Evolutionary conservation across 2,329 filamentous ascomycete species (phyloP).

Genomic region (Penicillium sp.): DNA sequence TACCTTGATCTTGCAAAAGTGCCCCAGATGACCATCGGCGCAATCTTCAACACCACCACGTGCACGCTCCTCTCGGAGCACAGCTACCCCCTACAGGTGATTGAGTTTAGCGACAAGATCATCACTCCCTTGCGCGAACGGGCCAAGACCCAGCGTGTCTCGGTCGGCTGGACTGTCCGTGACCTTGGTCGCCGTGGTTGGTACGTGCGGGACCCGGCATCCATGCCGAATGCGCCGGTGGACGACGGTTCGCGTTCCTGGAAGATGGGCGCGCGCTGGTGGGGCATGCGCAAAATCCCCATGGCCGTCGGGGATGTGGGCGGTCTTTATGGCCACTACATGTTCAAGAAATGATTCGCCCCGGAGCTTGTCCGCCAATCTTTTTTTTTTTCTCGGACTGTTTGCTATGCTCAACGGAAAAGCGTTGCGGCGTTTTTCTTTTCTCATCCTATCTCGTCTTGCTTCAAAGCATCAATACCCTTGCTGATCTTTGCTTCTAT

Average conservation of each 20-base stretch:
- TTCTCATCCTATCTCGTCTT: constrained; percentile 10
- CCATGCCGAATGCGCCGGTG: constrained; percentile 24
- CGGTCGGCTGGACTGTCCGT: constrained; percentile 64
- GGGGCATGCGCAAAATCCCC: constrained; percentile 70
- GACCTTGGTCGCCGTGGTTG: constrained; percentile 64
- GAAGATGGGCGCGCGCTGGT: constrained; percentile 81
- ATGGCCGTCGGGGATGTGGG: constrained; percentile 52
- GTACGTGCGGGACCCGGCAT: constrained; percentile 50
- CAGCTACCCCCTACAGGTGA: constrained; percentile 65
- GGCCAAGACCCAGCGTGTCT: constrained; percentile 47
- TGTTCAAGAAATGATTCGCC: constrained; percentile 47
- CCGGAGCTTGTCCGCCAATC: too few species aligned
- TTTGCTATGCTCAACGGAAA: too few species aligned
- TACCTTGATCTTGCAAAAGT: constrained; percentile 75
- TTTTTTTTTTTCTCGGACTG: too few species aligned
- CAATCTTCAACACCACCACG: constrained; percentile 52
- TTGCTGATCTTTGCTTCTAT: constrained; percentile 9
- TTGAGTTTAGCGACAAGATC: constrained; percentile 67
- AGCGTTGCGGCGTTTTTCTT: not conserved
- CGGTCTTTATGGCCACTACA: constrained; percentile 55
- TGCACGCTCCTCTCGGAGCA: constrained; percentile 54
- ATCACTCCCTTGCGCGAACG: constrained; percentile 60
- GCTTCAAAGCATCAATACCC: constrained; percentile 16
- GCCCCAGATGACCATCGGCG: constrained; percentile 48
- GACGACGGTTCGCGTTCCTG: constrained; percentile 60